A percentile compares a stretch with the other conserved stretches of the same genome.
phyloP scores from a whole-genome alignment of 148 eudicot species.

The Simmondsia chinensis region DNA sequence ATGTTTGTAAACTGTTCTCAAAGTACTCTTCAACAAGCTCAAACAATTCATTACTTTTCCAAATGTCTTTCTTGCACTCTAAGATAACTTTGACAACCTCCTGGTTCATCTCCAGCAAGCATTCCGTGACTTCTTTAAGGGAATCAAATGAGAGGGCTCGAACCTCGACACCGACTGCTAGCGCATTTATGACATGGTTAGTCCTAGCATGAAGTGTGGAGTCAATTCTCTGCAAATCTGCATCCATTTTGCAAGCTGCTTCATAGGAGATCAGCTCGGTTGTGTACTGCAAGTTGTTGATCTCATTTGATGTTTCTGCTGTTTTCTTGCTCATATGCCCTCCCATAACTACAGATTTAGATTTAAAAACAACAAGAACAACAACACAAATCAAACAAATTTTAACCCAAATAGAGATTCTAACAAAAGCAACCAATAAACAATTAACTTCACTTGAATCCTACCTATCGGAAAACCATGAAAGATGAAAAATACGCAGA shows the following conservation, averaged over 20 bases:
- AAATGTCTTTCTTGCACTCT: conserved; percentile 90
- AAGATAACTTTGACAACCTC: conserved; percentile 92
- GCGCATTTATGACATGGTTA: conserved; percentile 52
- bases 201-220: conserved; percentile 60
- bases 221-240: conserved; percentile 61
- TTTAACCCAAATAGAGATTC: neutral
- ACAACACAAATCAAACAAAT: conserved; percentile 6
- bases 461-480: conserved; percentile 7
- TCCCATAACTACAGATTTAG: conserved; percentile 46
- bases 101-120: conserved; percentile 90
- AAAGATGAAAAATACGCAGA: neutral
- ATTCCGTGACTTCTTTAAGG: conserved; percentile 78
- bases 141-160: conserved; percentile 79
- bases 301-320: conserved; percentile 39
- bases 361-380: conserved; percentile 6
- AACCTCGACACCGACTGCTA: conserved; percentile 80
- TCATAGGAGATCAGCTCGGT: conserved; percentile 65
- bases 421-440: neutral
- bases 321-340: conserved; percentile 61
- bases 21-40: conserved; percentile 98
- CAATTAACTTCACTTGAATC: neutral
- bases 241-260: conserved; percentile 64
- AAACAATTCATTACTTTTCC: conserved; percentile 89
- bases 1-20: conserved; percentile 78
- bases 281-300: conserved; percentile 38